A percentile compares a stretch with the other conserved stretches of the same genome.
These are phyloP conservation scores for Epichloe brachyelytri DNA, from an alignment of 2,329 filamentous ascomycete species.

Conservation along the genomic window DNA sequence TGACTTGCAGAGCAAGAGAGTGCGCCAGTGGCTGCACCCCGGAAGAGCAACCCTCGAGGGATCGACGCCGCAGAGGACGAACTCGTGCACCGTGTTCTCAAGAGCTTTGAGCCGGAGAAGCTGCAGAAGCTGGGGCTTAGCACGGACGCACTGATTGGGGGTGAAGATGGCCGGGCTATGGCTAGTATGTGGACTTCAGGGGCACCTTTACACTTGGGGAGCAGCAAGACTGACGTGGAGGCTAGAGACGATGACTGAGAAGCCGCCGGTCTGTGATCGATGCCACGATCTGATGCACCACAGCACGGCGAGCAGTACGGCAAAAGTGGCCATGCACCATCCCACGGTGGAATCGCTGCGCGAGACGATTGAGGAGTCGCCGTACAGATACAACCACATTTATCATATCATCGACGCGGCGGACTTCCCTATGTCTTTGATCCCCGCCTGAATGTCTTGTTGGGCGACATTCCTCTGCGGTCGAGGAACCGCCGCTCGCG, in stretches of 20 bases:
- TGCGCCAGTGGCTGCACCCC: constrained; percentile 32
- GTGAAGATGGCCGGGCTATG: neutral
- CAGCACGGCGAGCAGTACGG: constrained; percentile 37
- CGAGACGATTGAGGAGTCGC: constrained; percentile 77
- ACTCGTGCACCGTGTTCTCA: constrained; percentile 34
- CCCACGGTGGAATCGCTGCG: constrained; percentile 70
- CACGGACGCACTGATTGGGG: constrained; percentile 22
- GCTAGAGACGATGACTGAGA: constrained; percentile 10
- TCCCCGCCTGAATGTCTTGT: constrained; percentile 58
- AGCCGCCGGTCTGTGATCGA: constrained; percentile 63
- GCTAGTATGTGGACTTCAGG: neutral
- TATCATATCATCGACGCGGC: constrained; percentile 93
- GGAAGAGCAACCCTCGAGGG: constrained; percentile 7
- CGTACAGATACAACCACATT: constrained; percentile 81
- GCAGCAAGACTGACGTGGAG: neutral
- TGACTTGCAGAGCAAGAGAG: constrained; percentile 35
- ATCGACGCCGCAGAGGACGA: constrained; percentile 25
- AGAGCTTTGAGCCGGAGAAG: constrained; percentile 26
- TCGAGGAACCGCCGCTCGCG: constrained; percentile 70
- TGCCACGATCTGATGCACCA: constrained; percentile 78
- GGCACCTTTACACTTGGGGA: neutral
- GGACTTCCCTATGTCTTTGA: constrained; percentile 88
- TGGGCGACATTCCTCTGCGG: constrained; percentile 61
- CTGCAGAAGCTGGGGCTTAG: constrained; percentile 35
- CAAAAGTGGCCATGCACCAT: constrained; percentile 54